A percentile compares a stretch with the other conserved stretches of the same genome.
Evolutionary conservation across 164 flowering plant species (phyloP).

Genomic region (Chimonanthus salicifolius): DNA sequence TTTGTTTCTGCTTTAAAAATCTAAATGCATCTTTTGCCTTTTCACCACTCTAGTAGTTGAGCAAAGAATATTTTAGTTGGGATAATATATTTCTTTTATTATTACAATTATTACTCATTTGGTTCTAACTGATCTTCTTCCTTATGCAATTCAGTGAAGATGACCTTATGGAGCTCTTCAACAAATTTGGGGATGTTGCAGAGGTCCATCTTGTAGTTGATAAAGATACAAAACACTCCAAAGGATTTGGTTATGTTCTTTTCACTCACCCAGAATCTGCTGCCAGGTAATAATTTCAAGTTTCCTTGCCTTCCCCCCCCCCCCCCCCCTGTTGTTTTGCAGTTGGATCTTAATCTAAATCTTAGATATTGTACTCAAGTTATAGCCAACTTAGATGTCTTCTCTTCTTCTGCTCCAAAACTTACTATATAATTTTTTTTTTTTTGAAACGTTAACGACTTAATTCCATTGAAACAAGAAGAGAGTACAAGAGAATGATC

Average conservation of each 20-base stretch:
- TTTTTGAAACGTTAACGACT: not conserved
- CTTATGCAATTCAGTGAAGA: conserved; percentile 60
- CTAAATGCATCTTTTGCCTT: not conserved
- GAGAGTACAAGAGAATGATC: too few species aligned
- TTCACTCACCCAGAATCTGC: conserved; percentile 75
- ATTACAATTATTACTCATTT: not conserved
- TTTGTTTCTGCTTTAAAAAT: not conserved
- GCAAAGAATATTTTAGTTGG: not conserved
- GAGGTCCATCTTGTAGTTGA: conserved; percentile 83
- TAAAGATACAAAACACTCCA: conserved; percentile 79
- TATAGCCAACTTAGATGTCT: not conserved
- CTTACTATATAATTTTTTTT: not conserved
- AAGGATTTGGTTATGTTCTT: conserved; percentile 74
- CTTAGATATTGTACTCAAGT: too few species aligned
- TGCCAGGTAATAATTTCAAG: conserved; percentile 40
- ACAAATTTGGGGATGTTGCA: conserved; percentile 57
- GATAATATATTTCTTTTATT: not conserved
- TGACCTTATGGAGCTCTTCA: conserved; percentile 69
- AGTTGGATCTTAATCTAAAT: too few species aligned
- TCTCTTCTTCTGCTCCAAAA: not conserved
- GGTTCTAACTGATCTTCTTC: conserved; percentile 6
- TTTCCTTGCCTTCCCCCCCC: not conserved
- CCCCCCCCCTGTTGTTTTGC: not conserved
- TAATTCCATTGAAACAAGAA: too few species aligned
- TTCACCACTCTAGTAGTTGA: not conserved